Evolutionary conservation across 2,329 filamentous ascomycete species (phyloP), one percentile per base, ranked within the genome.

Genomic region (Neonectria punicea): DNA sequence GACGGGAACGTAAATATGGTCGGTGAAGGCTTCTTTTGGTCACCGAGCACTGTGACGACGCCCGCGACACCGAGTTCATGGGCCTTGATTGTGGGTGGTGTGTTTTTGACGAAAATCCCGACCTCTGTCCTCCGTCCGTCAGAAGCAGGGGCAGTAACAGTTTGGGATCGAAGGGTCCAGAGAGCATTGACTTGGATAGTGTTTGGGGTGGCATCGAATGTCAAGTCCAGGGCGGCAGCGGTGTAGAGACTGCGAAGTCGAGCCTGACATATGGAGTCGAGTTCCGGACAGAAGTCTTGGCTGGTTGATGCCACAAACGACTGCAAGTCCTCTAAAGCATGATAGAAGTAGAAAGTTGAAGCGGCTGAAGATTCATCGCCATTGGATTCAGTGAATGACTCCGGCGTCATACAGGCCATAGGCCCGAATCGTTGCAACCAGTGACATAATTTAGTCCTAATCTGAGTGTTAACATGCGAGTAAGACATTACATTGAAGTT

Each of bases 1-100:
- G 93, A 89, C 2, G 93, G 90, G 70, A 97, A 96, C 47, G 92
- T 89, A 81, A 98, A 98, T 50, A 95, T 83, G 0, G 93, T 92
- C 2, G 92, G 86, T 43, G 91, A 92, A 11, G 93, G 89, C 68
- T 89, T 88, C 43, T 85, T 84, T 73, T 94, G 88, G 73, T 94
- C 87, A 22, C 93, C 93, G 0, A 98, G 80, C 3, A 97, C 92
- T 0, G 90, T 91, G 56, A 98, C 81, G 59, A 94, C 86, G 3
- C 95, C 95, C 5, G 90, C 90, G 43, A 97, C 85, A 41, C 91
- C 91, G 13, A 97, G 80, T 69, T 97, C 93, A 76, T 94, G 88
- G 0, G 87, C 81, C 63, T 93, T 89, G 14, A 87, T 82, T 25
- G 81, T 83, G 5, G 82, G 79, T 14, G 90, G 85, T 4, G 82